Base-by-base conservation (phyloP, 2,329 filamentous ascomycete species). In the Emmonsiellopsis sp. region DNA sequence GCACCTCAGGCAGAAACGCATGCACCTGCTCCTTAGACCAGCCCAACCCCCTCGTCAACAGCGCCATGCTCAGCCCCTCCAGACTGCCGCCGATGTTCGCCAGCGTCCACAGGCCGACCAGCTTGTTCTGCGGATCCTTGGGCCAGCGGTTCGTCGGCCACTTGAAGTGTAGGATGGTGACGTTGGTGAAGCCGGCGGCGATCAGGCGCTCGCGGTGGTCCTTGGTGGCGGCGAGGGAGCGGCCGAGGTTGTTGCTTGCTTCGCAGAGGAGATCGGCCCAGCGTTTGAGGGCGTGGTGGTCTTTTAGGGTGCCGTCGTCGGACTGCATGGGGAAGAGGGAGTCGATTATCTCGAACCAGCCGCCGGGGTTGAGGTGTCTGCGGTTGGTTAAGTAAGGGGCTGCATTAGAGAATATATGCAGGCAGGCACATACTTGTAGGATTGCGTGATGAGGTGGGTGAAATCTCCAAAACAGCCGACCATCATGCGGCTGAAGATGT, bases 301-400 rank as follows among this genome's bases (percentile, higher is more conserved):
- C 42, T 9, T 16, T 4, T 8, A 69, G 52, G n/a, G 61, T 60
- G 9, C 58, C 61, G 55, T 68, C 63, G 8, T 64, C 62, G 26
- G 56, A 61, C 38, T 57, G 56, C 49, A 64, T 61, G 32, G 63
- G 59, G 31, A 66, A 59, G 53, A 61, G 61, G 52, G 63, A 61
- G 43, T 76, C 73, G 34, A 72, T 59, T 52, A 75, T 70, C 57
- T 76, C 72, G 54, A 76, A 59, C 55, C 65, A 75, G 11, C 67
- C 73, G 10, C 72, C 71, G 0, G 73, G 73, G 31, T 64, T 61
- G 9, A 72, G 62, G 54, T 72, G 67, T 47, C 63, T 62, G 55
- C 15, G 10, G 5, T 31, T 38, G 20, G 16, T 31, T 31, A 31
- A 37, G 41, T 31, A 38, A 49, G 44, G 31, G 38, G 34, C 15